Percentiles rank a stretch among this genome's conserved stretches.
These are phyloP conservation scores for Tolypocladium ophioglossoides DNA, from an alignment of 2,329 filamentous ascomycete genomes.

Conservation along the genomic window DNA sequence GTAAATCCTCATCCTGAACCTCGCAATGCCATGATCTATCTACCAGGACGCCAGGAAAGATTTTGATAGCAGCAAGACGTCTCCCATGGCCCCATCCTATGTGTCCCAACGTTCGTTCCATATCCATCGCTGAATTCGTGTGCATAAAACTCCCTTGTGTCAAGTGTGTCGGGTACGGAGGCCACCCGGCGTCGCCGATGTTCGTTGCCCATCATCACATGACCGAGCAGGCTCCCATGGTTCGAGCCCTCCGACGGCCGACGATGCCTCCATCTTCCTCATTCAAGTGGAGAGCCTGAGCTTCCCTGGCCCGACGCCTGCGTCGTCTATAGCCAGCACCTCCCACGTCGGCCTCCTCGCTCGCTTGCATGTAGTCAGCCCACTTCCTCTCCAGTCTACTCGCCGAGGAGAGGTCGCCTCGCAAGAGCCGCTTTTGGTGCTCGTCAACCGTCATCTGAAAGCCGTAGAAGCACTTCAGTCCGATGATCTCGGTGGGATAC, in stretches of 20 bases:
- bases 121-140: background rate
- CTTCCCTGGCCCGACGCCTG: slow-evolving; percentile 69
- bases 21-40: background rate
- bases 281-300: slow-evolving; percentile 67
- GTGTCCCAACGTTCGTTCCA: background rate
- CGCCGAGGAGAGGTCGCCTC: slow-evolving; percentile 65
- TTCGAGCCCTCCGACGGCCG: slow-evolving; percentile 52
- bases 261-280: slow-evolving; percentile 61
- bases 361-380: slow-evolving; percentile 89
- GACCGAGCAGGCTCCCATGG: slow-evolving; percentile 48
- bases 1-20: background rate
- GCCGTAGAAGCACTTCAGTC: slow-evolving; percentile 87
- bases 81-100: background rate
- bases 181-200: background rate
- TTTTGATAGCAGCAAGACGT: background rate
- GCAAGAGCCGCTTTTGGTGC: slow-evolving; percentile 75
- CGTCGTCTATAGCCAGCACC: slow-evolving; percentile 59
- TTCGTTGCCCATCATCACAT: slow-evolving; percentile 39
- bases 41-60: background rate
- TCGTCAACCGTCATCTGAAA: slow-evolving; percentile 94
- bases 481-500: slow-evolving; percentile 70
- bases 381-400: slow-evolving; percentile 78
- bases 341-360: slow-evolving; percentile 66
- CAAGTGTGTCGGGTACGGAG: background rate
- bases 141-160: too few species aligned